Percentiles rank a stretch among this genome's conserved stretches.
Conservation (phyloP, 1,139 yeast genomes). For the Debaryomyces singareniensis region DNA sequence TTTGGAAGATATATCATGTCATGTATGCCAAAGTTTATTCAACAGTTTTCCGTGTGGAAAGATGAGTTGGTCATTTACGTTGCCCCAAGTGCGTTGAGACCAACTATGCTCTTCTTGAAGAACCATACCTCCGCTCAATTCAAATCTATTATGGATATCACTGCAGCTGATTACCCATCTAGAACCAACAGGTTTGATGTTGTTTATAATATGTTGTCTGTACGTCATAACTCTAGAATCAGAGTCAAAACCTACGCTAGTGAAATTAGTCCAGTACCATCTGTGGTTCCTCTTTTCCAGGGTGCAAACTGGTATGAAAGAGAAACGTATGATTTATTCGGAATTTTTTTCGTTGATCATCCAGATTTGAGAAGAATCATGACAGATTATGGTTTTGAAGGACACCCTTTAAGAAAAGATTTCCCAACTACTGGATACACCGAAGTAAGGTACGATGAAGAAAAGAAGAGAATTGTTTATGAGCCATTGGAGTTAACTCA, state of each 20-base stretch:
- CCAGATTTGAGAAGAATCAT: constrained; percentile 86
- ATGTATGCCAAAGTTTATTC: constrained; percentile 75
- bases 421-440: constrained; percentile 92
- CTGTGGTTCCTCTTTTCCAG: constrained; percentile 60
- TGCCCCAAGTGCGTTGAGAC: constrained; percentile 71
- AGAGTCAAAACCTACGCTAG: constrained; percentile 86
- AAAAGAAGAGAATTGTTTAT: constrained; percentile 82
- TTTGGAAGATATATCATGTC: constrained; percentile 78
- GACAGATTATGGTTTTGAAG: constrained; percentile 92
- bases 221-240: constrained; percentile 80
- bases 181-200: constrained; percentile 83
- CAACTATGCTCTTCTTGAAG: constrained; percentile 62
- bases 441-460: constrained; percentile 85
- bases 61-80: constrained; percentile 76
- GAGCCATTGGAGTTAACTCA: constrained; percentile 88
- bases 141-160: constrained; percentile 72
- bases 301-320: constrained; percentile 92
- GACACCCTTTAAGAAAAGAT: constrained; percentile 87
- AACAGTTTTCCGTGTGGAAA: constrained; percentile 85
- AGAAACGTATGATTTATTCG: constrained; percentile 82
- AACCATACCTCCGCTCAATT: constrained; percentile 80
- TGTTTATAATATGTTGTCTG: constrained; percentile 74
- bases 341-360: constrained; percentile 81
- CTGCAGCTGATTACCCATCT: constrained; percentile 84
- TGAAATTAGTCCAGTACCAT: constrained; percentile 78